Conservation (phyloP, 768 basidiomycete genomes). For the Trametes maxima region DNA sequence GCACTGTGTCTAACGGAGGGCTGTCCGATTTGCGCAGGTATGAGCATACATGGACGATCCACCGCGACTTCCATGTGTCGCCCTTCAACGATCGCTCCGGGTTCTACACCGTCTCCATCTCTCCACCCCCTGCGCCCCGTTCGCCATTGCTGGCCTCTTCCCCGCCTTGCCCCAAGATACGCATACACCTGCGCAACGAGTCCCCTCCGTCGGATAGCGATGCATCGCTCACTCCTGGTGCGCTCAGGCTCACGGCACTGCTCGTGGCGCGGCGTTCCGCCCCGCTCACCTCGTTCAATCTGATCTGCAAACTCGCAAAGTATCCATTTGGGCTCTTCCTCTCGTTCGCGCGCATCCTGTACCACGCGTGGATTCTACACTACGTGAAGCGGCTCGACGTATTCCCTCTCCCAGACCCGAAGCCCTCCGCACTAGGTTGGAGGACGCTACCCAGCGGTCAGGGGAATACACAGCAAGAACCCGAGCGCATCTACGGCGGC, state of each 20-base stretch:
- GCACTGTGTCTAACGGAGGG: background rate
- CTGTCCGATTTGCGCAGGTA: conserved; percentile 38
- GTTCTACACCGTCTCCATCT: conserved; percentile 60
- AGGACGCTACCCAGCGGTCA: background rate
- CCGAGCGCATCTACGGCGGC: conserved; percentile 34
- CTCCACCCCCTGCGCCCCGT: conserved; percentile 44
- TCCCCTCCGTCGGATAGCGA: background rate
- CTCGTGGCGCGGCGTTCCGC: conserved; percentile 38
- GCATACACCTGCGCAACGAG: conserved; percentile 37
- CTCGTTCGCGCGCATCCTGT: conserved; percentile 61
- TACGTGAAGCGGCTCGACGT: conserved; percentile 59
- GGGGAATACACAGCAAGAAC: no score
- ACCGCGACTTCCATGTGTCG: conserved; percentile 72
- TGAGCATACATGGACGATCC: conserved; percentile 67
- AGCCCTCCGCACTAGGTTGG: conserved; percentile 30
- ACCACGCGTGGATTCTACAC: conserved; percentile 61
- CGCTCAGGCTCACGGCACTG: conserved; percentile 56
- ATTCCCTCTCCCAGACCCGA: conserved; percentile 60
- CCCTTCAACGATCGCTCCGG: conserved; percentile 75
- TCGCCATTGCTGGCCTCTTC: conserved; percentile 21
- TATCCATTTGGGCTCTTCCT: conserved; percentile 57
- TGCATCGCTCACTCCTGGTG: conserved; percentile 23
- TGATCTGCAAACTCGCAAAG: conserved; percentile 42
- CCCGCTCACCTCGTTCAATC: conserved; percentile 43
- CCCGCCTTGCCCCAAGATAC: conserved; percentile 39